Percentiles rank a stretch among this genome's conserved stretches.
Evolutionary conservation across 805 yeast species (phyloP).

Genomic region (Kuraishia floccosa): DNA sequence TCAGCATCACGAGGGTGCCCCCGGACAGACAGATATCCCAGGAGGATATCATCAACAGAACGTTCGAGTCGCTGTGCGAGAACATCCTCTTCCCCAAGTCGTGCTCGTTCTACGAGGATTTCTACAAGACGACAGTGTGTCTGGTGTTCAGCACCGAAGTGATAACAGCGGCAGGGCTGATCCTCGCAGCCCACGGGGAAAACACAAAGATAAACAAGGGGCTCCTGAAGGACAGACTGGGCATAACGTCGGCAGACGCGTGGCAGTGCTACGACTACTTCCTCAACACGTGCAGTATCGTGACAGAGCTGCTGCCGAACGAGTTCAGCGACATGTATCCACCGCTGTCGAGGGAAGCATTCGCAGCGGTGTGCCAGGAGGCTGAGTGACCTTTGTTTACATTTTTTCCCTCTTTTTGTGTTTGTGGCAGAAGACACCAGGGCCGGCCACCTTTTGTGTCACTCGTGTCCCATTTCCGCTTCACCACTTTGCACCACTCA

Average conservation of each 20-base stretch:
- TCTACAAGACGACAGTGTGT: slow-evolving; percentile 16
- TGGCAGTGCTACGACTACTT: background rate
- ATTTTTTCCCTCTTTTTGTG: background rate
- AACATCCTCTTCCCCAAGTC: slow-evolving; percentile 12
- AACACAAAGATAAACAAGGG: slow-evolving; percentile 8
- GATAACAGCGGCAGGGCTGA: slow-evolving; percentile 13
- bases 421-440: background rate
- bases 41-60: slow-evolving; percentile 8
- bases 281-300: background rate
- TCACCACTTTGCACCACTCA: background rate
- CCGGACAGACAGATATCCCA: slow-evolving; percentile 5
- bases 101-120: slow-evolving; percentile 12
- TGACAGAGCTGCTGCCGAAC: slow-evolving; percentile 1
- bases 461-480: background rate
- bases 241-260: slow-evolving; percentile 6
- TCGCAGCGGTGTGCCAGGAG: background rate
- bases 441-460: background rate
- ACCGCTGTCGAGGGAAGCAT: background rate
- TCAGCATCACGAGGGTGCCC: slow-evolving; percentile 4
- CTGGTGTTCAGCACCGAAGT: slow-evolving; percentile 11
- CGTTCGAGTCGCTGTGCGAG: slow-evolving; percentile 4
- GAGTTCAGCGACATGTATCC: background rate
- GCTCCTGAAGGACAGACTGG: slow-evolving; percentile 7
- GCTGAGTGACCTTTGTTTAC: too few relatives aligned
- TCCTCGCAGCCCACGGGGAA: slow-evolving; percentile 11